Base-by-base conservation (phyloP, 179 eudicot species). In the Silene coronaria region DNA sequence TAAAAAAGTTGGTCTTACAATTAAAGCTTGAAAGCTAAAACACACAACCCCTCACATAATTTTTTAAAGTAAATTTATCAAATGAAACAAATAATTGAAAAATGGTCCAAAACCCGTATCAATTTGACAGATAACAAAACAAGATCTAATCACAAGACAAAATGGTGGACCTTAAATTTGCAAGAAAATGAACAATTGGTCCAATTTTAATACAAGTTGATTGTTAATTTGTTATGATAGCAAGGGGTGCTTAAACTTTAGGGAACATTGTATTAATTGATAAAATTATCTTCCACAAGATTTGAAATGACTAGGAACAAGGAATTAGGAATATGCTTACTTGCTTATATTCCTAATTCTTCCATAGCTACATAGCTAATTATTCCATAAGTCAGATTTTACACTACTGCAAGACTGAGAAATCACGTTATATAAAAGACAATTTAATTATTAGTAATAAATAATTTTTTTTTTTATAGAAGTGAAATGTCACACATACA, bases 221-320 rank as follows among this genome's bases (percentile, higher is more conserved):
- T 48, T 51, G 21, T 61, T 19, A 12, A 51, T 21, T 48, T 51
- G 21, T 61, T 19, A 12, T 51, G 65, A 65, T 66, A 64, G 22
- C 63, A 65, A 80, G 9, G 34, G 4, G 14, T 80, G 80, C 74
- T 67, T 61, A 59, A 38, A 72, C 83, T 80, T 80, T 80, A 76
- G 70, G 82, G 82, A 73, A 53, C 83, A 36, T 32, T 2, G 0
- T 17, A 13, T 51, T 51, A 34, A n/a, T 77, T 45, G 28, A 66
- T 72, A 42, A 34, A 28, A 80, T 11, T 67, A 70, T 73, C 60
- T 69, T 80, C 70, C 53, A 60, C 68, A 67, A 32, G 53, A 61
- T 60, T 73, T 57, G 73, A 24, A 26, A 72, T 28, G 53, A 36
- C 48, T 60, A 26, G 11, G 5, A 21, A 38, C 45, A 7, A 38